These are phyloP conservation scores for Tolypocladium nubicola DNA, from an alignment of 2,329 filamentous ascomycete species.

Conservation along the genomic window DNA sequence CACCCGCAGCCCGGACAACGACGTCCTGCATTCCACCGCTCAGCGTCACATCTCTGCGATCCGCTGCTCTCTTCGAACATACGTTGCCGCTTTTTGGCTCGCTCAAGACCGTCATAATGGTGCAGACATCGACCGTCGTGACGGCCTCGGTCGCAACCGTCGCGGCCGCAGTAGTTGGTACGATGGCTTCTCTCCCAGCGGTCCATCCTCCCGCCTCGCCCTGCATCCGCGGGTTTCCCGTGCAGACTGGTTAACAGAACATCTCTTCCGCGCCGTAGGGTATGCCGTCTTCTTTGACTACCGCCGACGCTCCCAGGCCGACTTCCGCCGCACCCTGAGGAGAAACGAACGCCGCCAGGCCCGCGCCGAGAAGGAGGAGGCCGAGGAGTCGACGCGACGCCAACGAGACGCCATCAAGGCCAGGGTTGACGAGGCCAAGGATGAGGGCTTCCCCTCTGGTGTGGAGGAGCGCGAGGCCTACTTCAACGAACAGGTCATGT, in stretches of 20 bases:
- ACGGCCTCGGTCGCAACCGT: slow-evolving; percentile 51
- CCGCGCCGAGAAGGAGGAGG: slow-evolving; percentile 62
- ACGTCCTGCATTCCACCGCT: background rate
- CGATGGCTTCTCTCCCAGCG: slow-evolving; percentile 3
- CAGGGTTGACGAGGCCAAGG: slow-evolving; percentile 71
- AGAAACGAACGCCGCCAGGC: slow-evolving; percentile 65
- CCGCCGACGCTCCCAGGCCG: slow-evolving; percentile 50
- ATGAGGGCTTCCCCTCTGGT: slow-evolving; percentile 82
- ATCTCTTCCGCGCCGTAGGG: slow-evolving; percentile 24
- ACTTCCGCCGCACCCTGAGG: slow-evolving; percentile 59
- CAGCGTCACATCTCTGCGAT: slow-evolving; percentile 1
- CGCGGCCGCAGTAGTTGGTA: slow-evolving; percentile 51
- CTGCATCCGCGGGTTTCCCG: background rate
- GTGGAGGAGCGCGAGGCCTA: slow-evolving; percentile 90
- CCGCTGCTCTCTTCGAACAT: background rate
- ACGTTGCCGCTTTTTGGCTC: slow-evolving; percentile 5
- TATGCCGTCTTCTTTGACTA: slow-evolving; percentile 62
- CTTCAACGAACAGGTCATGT: slow-evolving; percentile 92
- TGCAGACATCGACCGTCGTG: slow-evolving; percentile 44
- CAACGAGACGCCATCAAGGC: slow-evolving; percentile 66
- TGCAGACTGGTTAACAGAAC: background rate
- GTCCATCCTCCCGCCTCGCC: background rate
- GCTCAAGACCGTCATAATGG: slow-evolving; percentile 20
- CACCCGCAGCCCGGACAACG: background rate
- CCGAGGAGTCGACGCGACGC: slow-evolving; percentile 51